phyloP scores from a whole-genome alignment of 345 rosid genomes.

The Lepidium didymum region DNA sequence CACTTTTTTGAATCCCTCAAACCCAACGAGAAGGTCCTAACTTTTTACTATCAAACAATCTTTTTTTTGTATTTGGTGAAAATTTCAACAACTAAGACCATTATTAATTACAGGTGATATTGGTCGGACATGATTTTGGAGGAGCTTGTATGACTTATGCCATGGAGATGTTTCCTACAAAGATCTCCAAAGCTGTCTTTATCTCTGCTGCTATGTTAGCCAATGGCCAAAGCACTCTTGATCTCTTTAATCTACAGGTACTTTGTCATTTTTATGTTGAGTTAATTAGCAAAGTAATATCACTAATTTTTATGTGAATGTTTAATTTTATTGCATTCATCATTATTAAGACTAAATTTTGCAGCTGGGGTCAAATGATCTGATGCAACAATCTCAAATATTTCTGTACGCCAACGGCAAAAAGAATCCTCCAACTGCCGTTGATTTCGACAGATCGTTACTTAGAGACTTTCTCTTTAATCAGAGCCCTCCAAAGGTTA shows the following conservation, averaged over 20 bases:
- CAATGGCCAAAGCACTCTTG: conserved; percentile 71
- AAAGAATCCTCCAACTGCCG: conserved; percentile 77
- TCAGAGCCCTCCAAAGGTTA: conserved; percentile 79
- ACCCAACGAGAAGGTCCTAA: conserved; percentile 69
- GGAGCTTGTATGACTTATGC: conserved; percentile 84
- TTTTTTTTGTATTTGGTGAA: background rate
- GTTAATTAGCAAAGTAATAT: too few relatives aligned
- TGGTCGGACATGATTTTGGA: conserved; percentile 97
- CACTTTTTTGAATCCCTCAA: conserved; percentile 65
- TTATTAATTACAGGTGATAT: conserved; percentile 46
- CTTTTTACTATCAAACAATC: background rate
- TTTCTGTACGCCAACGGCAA: conserved; percentile 89
- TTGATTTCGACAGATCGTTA: conserved; percentile 76
- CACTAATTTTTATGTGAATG: too few relatives aligned
- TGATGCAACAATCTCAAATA: conserved; percentile 67
- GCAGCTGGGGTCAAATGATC: conserved; percentile 62
- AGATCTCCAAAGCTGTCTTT: conserved; percentile 73
- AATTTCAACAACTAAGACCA: background rate
- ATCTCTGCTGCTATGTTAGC: conserved; percentile 86
- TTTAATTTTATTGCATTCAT: background rate
- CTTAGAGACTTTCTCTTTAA: conserved; percentile 67
- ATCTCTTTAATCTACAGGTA: conserved; percentile 74
- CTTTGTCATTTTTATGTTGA: background rate
- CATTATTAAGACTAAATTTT: background rate
- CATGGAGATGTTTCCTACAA: conserved; percentile 80